Evolutionary conservation across 2,329 filamentous ascomycete species (phyloP).

Genomic region (Aspergillus sclerotialis): DNA sequence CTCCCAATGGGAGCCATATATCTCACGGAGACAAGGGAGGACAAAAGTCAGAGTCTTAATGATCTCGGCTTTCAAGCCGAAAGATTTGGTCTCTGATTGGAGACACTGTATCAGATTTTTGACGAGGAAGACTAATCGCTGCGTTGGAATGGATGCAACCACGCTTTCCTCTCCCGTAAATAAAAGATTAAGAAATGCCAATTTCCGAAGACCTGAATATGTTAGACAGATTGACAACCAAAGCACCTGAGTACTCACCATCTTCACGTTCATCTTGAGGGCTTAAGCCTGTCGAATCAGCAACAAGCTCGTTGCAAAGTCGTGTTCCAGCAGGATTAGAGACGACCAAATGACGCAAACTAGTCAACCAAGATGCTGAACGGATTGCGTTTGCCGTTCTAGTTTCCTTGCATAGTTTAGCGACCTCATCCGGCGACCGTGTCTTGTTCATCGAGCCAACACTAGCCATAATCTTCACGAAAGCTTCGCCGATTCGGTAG

Average conservation of each 20-base stretch:
- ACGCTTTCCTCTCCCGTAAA: constrained; percentile 43
- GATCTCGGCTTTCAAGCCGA: constrained; percentile 30
- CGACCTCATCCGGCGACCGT: constrained; percentile 24
- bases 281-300: constrained; percentile 51
- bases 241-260: constrained; percentile 25
- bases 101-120: constrained; percentile 71
- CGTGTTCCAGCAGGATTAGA: constrained; percentile 42
- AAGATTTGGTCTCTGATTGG: constrained; percentile 48
- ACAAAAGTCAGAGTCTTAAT: constrained; percentile 46
- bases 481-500: constrained; percentile 36
- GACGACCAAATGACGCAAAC: constrained; percentile 43
- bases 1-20: constrained; percentile 87
- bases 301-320: constrained; percentile 55
- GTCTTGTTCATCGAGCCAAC: constrained; percentile 16
- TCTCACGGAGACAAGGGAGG: constrained; percentile 66
- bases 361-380: constrained; percentile 42
- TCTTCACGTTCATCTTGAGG: constrained; percentile 35
- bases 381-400: constrained; percentile 38
- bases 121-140: constrained; percentile 74
- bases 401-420: constrained; percentile 28
- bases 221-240: constrained; percentile 7
- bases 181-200: constrained; percentile 50
- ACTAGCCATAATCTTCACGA: constrained; percentile 32
- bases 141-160: constrained; percentile 42
- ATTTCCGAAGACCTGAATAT: constrained; percentile 37